Evolutionary conservation across 1,284 basidiomycete genomes (phyloP), one percentile per base, ranked within the genome.

Genomic region (Trichosporon sp.): DNA sequence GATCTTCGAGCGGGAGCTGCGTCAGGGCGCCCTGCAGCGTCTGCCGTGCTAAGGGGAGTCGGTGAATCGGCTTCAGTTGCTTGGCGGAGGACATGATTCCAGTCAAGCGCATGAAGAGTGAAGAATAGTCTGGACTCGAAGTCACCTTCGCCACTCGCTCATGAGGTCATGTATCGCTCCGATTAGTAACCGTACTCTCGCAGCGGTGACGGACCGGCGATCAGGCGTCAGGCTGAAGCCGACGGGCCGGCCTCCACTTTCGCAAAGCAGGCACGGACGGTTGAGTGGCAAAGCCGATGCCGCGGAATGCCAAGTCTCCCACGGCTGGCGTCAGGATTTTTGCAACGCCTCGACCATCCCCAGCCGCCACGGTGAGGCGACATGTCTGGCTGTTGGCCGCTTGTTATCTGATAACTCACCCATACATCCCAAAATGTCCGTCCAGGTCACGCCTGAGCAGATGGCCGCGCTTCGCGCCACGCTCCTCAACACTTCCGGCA

Each of bases 401-500:
- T 19, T 4, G 31, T 58, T 62, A 62, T 62, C 61, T 54, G 61
- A 62, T 59, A 61, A 29, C 2, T 23, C 31, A 64, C 25, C 29
- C 54, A 32, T n/a, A 10, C 29, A 19, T 19, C n/a, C n/a, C 46
- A 37, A 40, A 32, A 79, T 78, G 75, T 69, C 75, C 14, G 70
- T 77, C 60, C 64, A 69, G 31, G 73, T 79, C 56, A 75, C 75
- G 10, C 70, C 78, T 4, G 71, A 71, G 58, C 78, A 81, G 69
- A 66, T 80, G 37, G 57, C 64, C 2, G 65, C 70, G 2, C 71
- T 81, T 23, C 67, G 72, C 46, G 71, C 72, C 19, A 85, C 85
- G 16, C 85, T 96, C 56, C 86, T 95, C 76, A 95, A 95, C 78
- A 85, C 80, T 21, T 82, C 87, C 1, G 88, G 89, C 60, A 83